Conservation (phyloP, 805 yeast genomes). For the Lipomyces spencermartinsiae region DNA sequence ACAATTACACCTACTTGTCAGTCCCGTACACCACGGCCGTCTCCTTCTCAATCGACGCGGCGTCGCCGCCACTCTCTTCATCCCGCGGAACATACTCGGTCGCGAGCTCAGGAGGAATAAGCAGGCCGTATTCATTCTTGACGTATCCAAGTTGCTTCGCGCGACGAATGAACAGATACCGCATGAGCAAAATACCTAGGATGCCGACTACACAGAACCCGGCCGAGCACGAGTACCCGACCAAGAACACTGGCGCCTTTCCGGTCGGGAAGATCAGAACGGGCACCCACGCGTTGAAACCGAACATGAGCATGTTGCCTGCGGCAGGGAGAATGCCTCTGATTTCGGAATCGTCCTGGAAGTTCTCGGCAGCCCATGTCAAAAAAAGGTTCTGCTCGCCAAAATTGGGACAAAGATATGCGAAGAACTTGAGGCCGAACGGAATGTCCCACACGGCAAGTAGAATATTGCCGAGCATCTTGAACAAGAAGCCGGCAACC, state of each 20-base stretch:
- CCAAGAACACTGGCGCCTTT: conserved; percentile 40
- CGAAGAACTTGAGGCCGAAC: conserved; percentile 44
- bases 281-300: conserved; percentile 49
- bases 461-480: conserved; percentile 42
- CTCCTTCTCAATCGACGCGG: too few relatives aligned
- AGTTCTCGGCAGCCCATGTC: conserved; percentile 42
- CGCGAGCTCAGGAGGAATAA: conserved; percentile 20
- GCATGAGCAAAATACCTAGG: not conserved
- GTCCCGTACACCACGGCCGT: too few relatives aligned
- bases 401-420: conserved; percentile 26
- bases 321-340: conserved; percentile 43
- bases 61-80: too few relatives aligned
- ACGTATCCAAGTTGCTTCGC: not conserved
- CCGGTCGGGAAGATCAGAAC: conserved; percentile 50
- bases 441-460: conserved; percentile 53
- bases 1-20: too few relatives aligned
- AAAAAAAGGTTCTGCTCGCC: conserved; percentile 37
- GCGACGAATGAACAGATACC: conserved; percentile 18
- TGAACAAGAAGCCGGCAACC: conserved; percentile 13
- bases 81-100: too few relatives aligned
- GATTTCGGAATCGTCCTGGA: conserved; percentile 43
- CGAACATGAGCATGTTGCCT: conserved; percentile 44
- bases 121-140: conserved; percentile 10
- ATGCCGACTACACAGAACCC: not conserved
- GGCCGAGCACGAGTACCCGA: conserved; percentile 34